Conservation (phyloP, 352 stramenopile genomes). For the Globisporangium paroecandrum region DNA sequence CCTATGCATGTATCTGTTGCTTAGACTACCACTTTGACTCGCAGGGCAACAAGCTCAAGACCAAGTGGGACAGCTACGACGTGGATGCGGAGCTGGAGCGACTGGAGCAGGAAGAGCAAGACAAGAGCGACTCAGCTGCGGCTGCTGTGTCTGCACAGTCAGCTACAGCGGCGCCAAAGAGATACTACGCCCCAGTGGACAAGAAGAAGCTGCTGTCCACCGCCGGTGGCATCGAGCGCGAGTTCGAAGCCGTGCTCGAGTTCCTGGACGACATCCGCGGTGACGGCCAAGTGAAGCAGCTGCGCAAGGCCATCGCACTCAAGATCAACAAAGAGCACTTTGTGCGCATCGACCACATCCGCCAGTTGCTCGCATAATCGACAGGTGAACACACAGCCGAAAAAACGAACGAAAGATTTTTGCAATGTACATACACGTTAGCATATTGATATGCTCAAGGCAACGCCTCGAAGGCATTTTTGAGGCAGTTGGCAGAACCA, state of each 20-base stretch:
- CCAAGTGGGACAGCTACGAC: slow-evolving; percentile 82
- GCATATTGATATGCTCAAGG: not conserved
- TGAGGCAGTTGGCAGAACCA: not conserved
- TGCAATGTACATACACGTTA: not conserved
- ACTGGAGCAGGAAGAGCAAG: slow-evolving; percentile 53
- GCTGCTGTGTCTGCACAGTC: not conserved
- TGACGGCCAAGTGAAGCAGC: slow-evolving; percentile 58
- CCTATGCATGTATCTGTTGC: slow-evolving; percentile 1
- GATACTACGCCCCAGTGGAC: slow-evolving; percentile 20
- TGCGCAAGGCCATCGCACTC: slow-evolving; percentile 62
- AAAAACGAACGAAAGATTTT: not conserved
- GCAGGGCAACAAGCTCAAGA: slow-evolving; percentile 83
- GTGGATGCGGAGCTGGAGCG: slow-evolving; percentile 72
- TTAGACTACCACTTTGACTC: slow-evolving; percentile 86
- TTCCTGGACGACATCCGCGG: slow-evolving; percentile 72
- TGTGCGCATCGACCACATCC: slow-evolving; percentile 59
- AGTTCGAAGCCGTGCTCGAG: slow-evolving; percentile 75
- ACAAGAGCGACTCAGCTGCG: not conserved
- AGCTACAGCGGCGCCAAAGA: not conserved
- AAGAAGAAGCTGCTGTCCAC: slow-evolving; percentile 42
- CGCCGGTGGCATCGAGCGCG: slow-evolving; percentile 57
- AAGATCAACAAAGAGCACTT: slow-evolving; percentile 73
- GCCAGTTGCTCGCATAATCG: slow-evolving; percentile 18
- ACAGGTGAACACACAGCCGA: not conserved
- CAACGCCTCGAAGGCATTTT: not conserved